Conservation (phyloP, 495 filamentous ascomycete genomes). For the Aspergillus taichungensis region DNA sequence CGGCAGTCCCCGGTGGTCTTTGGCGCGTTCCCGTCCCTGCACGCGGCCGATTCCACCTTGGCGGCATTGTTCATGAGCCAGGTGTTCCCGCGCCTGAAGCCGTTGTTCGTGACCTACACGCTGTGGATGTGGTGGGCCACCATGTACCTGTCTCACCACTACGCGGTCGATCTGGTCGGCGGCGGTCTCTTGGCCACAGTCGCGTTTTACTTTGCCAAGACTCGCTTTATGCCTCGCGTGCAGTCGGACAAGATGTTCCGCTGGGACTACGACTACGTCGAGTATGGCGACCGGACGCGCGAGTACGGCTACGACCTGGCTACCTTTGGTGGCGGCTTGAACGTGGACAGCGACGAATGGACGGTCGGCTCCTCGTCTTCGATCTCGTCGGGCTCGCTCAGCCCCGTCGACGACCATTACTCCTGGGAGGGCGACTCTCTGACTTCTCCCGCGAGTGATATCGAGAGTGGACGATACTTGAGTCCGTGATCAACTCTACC, state of each 20-base stretch:
- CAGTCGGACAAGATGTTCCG: slow-evolving; percentile 77
- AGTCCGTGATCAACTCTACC: slow-evolving; percentile 9
- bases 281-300: slow-evolving; percentile 55
- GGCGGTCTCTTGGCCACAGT: slow-evolving; percentile 74
- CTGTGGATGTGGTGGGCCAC: slow-evolving; percentile 98
- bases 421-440: slow-evolving; percentile 57
- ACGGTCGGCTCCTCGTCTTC: slow-evolving; percentile 66
- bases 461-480: slow-evolving; percentile 38
- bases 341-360: slow-evolving; percentile 62
- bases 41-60: slow-evolving; percentile 75
- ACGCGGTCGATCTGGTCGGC: slow-evolving; percentile 84
- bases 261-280: slow-evolving; percentile 94
- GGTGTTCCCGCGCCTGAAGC: slow-evolving; percentile 70
- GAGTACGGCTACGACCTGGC: slow-evolving; percentile 49
- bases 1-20: slow-evolving; percentile 85
- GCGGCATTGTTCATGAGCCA: slow-evolving; percentile 90
- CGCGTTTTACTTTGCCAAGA: slow-evolving; percentile 70
- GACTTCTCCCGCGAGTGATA: slow-evolving; percentile 42
- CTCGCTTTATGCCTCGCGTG: slow-evolving; percentile 68
- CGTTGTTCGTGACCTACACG: slow-evolving; percentile 70
- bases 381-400: slow-evolving; percentile 52
- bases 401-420: slow-evolving; percentile 52
- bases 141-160: slow-evolving; percentile 95
- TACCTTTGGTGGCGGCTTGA: slow-evolving; percentile 47
- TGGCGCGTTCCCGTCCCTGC: slow-evolving; percentile 86